phyloP scores from a whole-genome alignment of 768 basidiomycete species.

The Auricularia sp. region DNA sequence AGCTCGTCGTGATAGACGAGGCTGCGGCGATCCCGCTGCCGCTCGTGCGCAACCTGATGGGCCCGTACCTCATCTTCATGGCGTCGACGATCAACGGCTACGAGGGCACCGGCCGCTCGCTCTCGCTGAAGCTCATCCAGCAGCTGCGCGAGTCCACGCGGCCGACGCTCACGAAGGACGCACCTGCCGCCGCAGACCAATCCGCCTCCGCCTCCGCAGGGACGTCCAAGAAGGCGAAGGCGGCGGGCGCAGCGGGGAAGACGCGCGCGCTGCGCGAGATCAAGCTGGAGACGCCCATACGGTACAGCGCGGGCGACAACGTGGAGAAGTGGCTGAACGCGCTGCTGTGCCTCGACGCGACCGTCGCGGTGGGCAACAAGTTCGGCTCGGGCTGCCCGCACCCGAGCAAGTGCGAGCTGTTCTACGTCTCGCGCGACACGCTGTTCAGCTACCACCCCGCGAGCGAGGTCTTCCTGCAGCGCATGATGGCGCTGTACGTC shows the following conservation, averaged over 20 bases:
- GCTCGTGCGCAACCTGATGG: conserved; percentile 88
- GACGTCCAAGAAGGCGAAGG: conserved; percentile 9
- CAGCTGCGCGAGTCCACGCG: conserved; percentile 88
- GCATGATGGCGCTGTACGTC: conserved; percentile 97
- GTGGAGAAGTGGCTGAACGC: conserved; percentile 92
- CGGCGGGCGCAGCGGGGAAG: conserved; percentile 41
- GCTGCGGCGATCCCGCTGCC: conserved; percentile 97
- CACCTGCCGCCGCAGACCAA: conserved; percentile 30
- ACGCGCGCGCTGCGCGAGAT: conserved; percentile 81
- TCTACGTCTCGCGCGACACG: conserved; percentile 91
- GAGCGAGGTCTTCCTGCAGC: conserved; percentile 92
- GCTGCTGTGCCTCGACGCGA: conserved; percentile 84
- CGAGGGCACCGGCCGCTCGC: conserved; percentile 97
- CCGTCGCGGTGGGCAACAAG: conserved; percentile 38
- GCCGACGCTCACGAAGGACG: conserved; percentile 62
- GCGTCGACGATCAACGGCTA: conserved; percentile 99
- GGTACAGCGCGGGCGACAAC: conserved; percentile 76
- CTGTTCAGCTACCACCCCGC: conserved; percentile 96
- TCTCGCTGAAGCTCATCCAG: conserved; percentile 95
- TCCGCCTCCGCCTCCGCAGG: conserved; percentile 19
- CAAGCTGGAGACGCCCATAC: conserved; percentile 90
- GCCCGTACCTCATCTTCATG: conserved; percentile 92
- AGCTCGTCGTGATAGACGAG: conserved; percentile 95
- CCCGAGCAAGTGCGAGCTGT: conserved; percentile 87
- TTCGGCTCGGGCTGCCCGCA: conserved; percentile 80